Base-by-base conservation (phyloP, 2,329 filamentous ascomycete genomes). In the Fusarium ambrosium region DNA sequence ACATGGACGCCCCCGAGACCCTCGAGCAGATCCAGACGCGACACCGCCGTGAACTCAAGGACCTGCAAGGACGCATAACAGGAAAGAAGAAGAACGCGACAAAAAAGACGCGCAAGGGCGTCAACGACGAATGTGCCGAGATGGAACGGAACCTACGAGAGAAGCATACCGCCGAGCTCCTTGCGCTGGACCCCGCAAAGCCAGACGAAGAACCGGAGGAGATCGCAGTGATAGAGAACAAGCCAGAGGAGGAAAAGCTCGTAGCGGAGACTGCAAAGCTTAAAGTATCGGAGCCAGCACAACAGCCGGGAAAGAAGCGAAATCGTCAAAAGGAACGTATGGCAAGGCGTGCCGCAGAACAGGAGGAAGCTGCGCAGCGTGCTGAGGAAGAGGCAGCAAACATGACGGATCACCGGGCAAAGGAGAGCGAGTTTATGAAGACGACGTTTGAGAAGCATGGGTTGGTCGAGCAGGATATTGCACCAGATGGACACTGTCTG, bases 41-140 rank as follows among this genome's bases (percentile, higher is more conserved):
- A 56, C 97, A 99, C 82, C 92, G 94, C 79, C 97, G 94, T 83
- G 96, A 99, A 85, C 92, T 93, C 82, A 92, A 92, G 77, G 96
- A 98, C 71, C 88, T 99, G 29, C 94, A 97, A 82, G 89, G 91
- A 61, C 92, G 93, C 69, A 92, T 97, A 80, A 98, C 94, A 6
- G 95, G 93, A 85, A 98, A 98, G 89, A 99, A 98, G 88, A 98
- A 98, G 87, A 93, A 94, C 77, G 95, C 97, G 18, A 97, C 93
- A 56, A 99, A 98, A 85, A 95, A 91, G 90, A 95, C 89, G 77
- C 90, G 86, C 79, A 94, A 93, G 81, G 92, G 92, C 32, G 87
- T 96, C 79, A 94, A 93, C 45, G 88, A 93, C 62, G 94, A 96
- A 81, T 95, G 94, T 76, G 92, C 92, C 70, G 87, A 89, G 63